Evolutionary conservation across 768 basidiomycete species (phyloP).

Genomic region (Lanmaoa pseudosensibilis): DNA sequence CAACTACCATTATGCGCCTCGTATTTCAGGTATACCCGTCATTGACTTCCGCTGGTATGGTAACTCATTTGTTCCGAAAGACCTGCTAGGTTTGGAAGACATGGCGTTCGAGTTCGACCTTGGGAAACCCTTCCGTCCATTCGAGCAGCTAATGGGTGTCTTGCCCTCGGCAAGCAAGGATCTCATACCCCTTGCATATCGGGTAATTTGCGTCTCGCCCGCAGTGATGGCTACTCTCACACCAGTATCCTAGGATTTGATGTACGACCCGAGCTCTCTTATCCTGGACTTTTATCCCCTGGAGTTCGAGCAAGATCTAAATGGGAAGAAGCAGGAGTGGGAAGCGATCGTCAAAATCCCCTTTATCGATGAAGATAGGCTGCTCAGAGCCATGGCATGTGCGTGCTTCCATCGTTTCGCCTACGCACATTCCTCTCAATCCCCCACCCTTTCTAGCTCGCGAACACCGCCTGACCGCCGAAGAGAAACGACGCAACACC

Average conservation of each 20-base stretch:
- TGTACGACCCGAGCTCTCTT: conserved; percentile 80
- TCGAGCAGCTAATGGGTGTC: conserved; percentile 97
- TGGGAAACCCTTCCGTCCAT: conserved; percentile 88
- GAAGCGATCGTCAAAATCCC: conserved; percentile 99
- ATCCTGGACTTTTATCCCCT: conserved; percentile 94
- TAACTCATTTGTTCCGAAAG: conserved; percentile 33
- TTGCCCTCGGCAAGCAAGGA: conserved; percentile 88
- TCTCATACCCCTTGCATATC: conserved; percentile 83
- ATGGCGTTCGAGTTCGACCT: conserved; percentile 87
- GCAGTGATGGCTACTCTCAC: background rate
- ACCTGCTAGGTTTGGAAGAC: conserved; percentile 61
- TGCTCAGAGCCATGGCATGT: conserved; percentile 85
- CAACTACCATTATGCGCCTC: conserved; percentile 95
- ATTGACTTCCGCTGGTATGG: background rate
- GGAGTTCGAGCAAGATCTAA: conserved; percentile 90
- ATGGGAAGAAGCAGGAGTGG: conserved; percentile 99
- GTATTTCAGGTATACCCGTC: conserved; percentile 76
- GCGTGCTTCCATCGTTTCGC: background rate
- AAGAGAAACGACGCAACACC: conserved; percentile 73
- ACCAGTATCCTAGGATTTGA: conserved; percentile 64
- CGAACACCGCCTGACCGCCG: conserved; percentile 72
- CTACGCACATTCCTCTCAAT: background rate
- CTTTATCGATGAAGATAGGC: conserved; percentile 82
- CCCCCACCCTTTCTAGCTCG: conserved; percentile 48
- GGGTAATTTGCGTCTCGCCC: conserved; percentile 43